Evolutionary conservation across 257 asterid genomes (phyloP).

Genomic region (Thymus mandschuricus): DNA sequence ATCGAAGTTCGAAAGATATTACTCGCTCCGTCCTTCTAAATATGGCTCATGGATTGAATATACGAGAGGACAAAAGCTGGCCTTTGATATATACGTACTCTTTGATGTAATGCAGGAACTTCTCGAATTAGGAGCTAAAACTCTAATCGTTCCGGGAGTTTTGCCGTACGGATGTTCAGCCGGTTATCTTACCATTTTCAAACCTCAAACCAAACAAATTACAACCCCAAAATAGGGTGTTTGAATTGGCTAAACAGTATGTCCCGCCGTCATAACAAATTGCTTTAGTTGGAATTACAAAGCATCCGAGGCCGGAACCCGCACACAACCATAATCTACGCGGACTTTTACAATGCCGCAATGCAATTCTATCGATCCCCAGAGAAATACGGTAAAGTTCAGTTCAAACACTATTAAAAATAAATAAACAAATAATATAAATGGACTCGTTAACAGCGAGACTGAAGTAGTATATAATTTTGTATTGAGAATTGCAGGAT

Average conservation of each 20-base stretch:
- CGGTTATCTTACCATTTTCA: conserved; percentile 28
- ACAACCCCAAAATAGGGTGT: conserved; percentile 50
- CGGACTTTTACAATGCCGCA: conserved; percentile 50
- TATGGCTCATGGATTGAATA: no score
- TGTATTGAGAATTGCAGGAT: conserved; percentile 23
- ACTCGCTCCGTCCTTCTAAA: no score
- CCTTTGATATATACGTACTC: no score
- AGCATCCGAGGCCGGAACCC: conserved; percentile 32
- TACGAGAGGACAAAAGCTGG: no score
- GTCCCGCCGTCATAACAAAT: conserved; percentile 5
- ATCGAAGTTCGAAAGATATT: no score
- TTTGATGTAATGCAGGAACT: no score
- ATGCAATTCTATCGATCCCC: conserved; percentile 40
- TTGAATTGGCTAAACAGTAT: conserved; percentile 46
- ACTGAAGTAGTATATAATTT: no score
- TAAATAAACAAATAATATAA: no score
- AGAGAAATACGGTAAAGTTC: conserved; percentile 26
- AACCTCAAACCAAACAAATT: conserved; percentile 31
- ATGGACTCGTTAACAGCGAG: no score
- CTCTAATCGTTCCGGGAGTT: no score
- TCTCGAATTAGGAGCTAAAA: no score
- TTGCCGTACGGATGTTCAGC: conserved; percentile 53
- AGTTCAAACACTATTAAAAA: no score
- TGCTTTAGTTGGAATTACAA: conserved; percentile 21
- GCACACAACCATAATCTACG: conserved; percentile 39